These are phyloP conservation scores for Populus davidiana DNA, from an alignment of 345 rosid genomes.

Conservation along the genomic window DNA sequence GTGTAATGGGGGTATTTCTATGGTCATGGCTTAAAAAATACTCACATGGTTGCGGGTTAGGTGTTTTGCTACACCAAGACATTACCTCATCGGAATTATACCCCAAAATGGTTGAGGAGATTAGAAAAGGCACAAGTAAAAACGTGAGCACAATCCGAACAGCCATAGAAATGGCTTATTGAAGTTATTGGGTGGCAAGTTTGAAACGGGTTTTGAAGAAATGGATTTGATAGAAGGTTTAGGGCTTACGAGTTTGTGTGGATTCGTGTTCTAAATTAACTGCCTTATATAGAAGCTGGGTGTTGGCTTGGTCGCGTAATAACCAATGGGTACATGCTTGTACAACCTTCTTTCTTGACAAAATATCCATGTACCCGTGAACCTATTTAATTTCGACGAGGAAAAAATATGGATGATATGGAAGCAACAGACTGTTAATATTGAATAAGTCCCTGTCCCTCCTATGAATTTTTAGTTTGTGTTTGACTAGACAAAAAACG, in stretches of 20 bases:
- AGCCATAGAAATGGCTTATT: slow-evolving; percentile 37
- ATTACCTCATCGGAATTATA: slow-evolving; percentile 6
- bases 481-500: slow-evolving; percentile 14
- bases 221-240: not conserved
- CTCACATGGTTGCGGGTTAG: slow-evolving; percentile 37
- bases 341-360: slow-evolving; percentile 1
- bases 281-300: not conserved
- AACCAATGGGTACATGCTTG: not conserved
- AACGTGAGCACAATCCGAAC: slow-evolving; percentile 28
- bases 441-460: too few species aligned
- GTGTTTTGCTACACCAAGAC: slow-evolving; percentile 38
- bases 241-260: not conserved
- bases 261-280: not conserved
- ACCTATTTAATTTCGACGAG: not conserved
- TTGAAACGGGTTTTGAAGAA: not conserved
- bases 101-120: slow-evolving; percentile 15
- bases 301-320: not conserved
- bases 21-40: slow-evolving; percentile 29
- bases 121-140: slow-evolving; percentile 25
- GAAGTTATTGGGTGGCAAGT: not conserved
- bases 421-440: not conserved
- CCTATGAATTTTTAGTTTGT: not conserved
- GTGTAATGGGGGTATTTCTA: slow-evolving; percentile 13
- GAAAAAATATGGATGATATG: not conserved
- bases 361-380: not conserved